Base-by-base conservation (phyloP, 768 basidiomycete genomes). In the Gyrodon lividus region DNA sequence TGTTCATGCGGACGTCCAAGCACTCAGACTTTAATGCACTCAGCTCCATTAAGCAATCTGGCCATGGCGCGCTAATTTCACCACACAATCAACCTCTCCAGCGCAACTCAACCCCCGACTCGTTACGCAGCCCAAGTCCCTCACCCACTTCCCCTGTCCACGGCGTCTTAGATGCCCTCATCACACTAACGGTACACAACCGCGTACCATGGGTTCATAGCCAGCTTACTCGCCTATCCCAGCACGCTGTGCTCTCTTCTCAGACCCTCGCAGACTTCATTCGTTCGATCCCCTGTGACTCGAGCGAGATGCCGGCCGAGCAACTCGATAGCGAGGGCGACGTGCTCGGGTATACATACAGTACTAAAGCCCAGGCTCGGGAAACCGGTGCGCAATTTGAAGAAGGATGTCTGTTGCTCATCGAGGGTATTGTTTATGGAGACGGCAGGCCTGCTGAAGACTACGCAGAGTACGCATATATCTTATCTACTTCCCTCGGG, bases 211-310 rank as follows among this genome's bases (percentile, higher is more conserved):
- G 86, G 84, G 74, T 78, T 19, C 78, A 78, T 47, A 81, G 79
- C 46, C 76, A 78, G 46, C 70, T 86, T 10, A 72, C 73, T 42
- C 84, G 86, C 33, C 70, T 76, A 50, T 90, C 89, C 8, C 85
- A 85, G 58, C 87, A 90, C 61, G 78, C 76, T 10, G 63, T 88
- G 6, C 64, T 86, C 14, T 83, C 87, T n/a, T 84, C 83, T 5
- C 86, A 91, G 60, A 87, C 83, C 0, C 77, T 93, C 3, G 77
- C 74, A 17, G 84, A 89, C 54, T 64, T 92, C 12, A 77, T 77
- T 50, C 68, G 74, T 5, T 67, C 69, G 24, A 77, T 92, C 23
- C 81, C 83, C 19, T 92, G 91, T 57, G 62, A 74, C 5, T 83
- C 82, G 3, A 82, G 79, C 31, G 78, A 82, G 35, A 65, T 81